These are phyloP conservation scores for Barnettozyma pratensis DNA, from an alignment of 805 yeast species.

Conservation along the genomic window DNA sequence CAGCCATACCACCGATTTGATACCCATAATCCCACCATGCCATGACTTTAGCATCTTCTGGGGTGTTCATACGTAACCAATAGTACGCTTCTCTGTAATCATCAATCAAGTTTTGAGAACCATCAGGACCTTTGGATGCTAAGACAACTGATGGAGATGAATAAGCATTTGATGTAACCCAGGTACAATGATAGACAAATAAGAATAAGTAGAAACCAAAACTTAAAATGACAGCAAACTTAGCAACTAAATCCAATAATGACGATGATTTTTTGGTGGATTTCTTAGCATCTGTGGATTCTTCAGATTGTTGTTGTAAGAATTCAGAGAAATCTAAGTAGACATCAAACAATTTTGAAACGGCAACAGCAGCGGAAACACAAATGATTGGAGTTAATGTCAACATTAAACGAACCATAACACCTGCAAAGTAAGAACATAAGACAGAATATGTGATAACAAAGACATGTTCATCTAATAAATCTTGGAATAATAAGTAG, in stretches of 20 bases:
- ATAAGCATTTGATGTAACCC: conserved; percentile 95
- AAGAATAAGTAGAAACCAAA: conserved; percentile 69
- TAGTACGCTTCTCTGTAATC: conserved; percentile 98
- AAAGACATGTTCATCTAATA: conserved; percentile 88
- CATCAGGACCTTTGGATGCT: conserved; percentile 80
- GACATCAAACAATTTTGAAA: conserved; percentile 78
- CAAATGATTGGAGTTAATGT: conserved; percentile 96
- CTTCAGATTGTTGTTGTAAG: conserved; percentile 6
- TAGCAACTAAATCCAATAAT: conserved; percentile 38
- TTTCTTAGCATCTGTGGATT: conserved; percentile 7
- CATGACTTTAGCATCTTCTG: conserved; percentile 93
- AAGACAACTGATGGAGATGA: conserved; percentile 97
- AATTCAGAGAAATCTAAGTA: conserved; percentile 59
- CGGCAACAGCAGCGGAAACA: conserved; percentile 85
- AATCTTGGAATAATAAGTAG: conserved; percentile 82
- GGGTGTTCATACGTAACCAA: conserved; percentile 97
- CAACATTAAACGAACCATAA: conserved; percentile 96
- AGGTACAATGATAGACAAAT: conserved; percentile 92
- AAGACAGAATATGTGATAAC: conserved; percentile 88
- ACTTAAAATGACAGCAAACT: conserved; percentile 55
- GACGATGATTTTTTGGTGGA: conserved; percentile 11
- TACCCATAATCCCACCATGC: conserved; percentile 99
- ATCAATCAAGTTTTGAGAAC: conserved; percentile 79
- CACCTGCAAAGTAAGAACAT: conserved; percentile 97
- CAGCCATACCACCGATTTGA: conserved; percentile 99